A percentile compares a stretch with the other conserved stretches of the same genome.
These are phyloP conservation scores for Fonsecaea pugnacius DNA, from an alignment of 2,329 filamentous ascomycete species.

Conservation along the genomic window DNA sequence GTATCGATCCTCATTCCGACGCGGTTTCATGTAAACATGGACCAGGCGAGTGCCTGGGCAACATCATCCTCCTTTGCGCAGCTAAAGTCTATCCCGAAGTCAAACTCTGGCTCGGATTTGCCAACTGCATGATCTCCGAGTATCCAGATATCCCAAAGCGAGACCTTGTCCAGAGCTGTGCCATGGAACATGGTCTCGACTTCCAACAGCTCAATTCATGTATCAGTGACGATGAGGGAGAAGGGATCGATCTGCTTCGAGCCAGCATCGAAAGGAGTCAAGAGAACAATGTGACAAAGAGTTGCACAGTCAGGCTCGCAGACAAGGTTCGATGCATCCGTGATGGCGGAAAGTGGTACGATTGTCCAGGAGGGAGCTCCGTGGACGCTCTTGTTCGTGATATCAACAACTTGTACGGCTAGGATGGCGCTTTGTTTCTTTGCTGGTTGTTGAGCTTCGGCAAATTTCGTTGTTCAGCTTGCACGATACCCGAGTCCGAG, in stretches of 20 bases:
- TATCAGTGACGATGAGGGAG: slow-evolving; percentile 61
- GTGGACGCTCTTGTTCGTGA: slow-evolving; percentile 70
- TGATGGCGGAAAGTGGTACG: slow-evolving; percentile 64
- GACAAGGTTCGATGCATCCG: slow-evolving; percentile 81
- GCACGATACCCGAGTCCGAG: slow-evolving; percentile 28
- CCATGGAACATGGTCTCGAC: slow-evolving; percentile 86
- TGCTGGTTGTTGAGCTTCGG: background rate
- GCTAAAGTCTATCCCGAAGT: slow-evolving; percentile 62
- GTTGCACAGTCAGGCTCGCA: slow-evolving; percentile 79
- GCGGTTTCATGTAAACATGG: slow-evolving; percentile 90
- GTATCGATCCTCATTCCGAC: slow-evolving; percentile 72
- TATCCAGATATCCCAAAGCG: slow-evolving; percentile 78
- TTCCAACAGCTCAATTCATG: slow-evolving; percentile 82
- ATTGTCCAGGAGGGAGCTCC: slow-evolving; percentile 43
- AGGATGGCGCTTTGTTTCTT: slow-evolving; percentile 38
- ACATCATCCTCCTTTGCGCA: slow-evolving; percentile 93
- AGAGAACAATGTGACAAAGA: slow-evolving; percentile 68
- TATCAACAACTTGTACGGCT: slow-evolving; percentile 70
- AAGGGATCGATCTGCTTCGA: slow-evolving; percentile 55
- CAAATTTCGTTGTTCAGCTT: slow-evolving; percentile 10
- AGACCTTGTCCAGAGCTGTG: slow-evolving; percentile 81
- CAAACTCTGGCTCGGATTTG: slow-evolving; percentile 88
- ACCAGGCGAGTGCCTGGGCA: slow-evolving; percentile 85
- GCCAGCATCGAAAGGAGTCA: slow-evolving; percentile 57
- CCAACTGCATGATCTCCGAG: slow-evolving; percentile 81